These are phyloP conservation scores for Heterobasidion occidentale DNA, from an alignment of 1,284 basidiomycete genomes.

Conservation along the genomic window DNA sequence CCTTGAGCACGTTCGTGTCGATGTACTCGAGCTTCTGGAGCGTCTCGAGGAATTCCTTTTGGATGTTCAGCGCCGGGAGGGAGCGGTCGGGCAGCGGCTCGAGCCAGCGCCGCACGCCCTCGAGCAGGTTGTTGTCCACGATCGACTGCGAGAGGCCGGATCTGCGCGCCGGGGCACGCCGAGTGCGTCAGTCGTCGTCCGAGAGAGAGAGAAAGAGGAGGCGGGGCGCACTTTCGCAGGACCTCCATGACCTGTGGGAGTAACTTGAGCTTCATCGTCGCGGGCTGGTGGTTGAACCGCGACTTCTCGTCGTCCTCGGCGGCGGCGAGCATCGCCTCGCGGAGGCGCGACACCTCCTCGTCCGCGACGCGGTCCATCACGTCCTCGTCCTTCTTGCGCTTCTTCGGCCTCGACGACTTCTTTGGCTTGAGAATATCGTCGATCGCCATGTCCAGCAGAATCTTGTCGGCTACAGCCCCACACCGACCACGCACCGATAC, in stretches of 20 bases:
- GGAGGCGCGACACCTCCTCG: slow-evolving; percentile 81
- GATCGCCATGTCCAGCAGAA: slow-evolving; percentile 63
- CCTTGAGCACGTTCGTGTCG: slow-evolving; percentile 87
- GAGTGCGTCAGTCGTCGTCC: neutral
- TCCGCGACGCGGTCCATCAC: slow-evolving; percentile 84
- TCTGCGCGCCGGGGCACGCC: slow-evolving; percentile 27
- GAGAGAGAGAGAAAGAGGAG: neutral
- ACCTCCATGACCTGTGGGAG: slow-evolving; percentile 89
- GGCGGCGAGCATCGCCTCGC: slow-evolving; percentile 82
- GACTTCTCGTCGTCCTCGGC: slow-evolving; percentile 81
- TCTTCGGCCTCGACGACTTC: slow-evolving; percentile 51
- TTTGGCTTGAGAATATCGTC: slow-evolving; percentile 83
- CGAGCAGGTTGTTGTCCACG: slow-evolving; percentile 90
- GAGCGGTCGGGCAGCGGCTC: slow-evolving; percentile 92
- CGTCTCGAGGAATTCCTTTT: slow-evolving; percentile 84
- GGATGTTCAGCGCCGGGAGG: slow-evolving; percentile 93
- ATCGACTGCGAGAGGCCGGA: slow-evolving; percentile 85
- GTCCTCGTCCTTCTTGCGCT: slow-evolving; percentile 76
- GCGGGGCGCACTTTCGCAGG: slow-evolving; percentile 76
- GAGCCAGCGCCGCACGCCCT: slow-evolving; percentile 88
- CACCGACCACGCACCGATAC: too few relatives aligned
- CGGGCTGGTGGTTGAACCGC: slow-evolving; percentile 80
- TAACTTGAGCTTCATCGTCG: slow-evolving; percentile 79
- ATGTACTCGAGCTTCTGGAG: slow-evolving; percentile 82
- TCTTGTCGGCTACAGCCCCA: slow-evolving; percentile 43